These are phyloP conservation scores for Taphrina wiesneri DNA, from an alignment of 1,139 yeast species.

Conservation along the genomic window DNA sequence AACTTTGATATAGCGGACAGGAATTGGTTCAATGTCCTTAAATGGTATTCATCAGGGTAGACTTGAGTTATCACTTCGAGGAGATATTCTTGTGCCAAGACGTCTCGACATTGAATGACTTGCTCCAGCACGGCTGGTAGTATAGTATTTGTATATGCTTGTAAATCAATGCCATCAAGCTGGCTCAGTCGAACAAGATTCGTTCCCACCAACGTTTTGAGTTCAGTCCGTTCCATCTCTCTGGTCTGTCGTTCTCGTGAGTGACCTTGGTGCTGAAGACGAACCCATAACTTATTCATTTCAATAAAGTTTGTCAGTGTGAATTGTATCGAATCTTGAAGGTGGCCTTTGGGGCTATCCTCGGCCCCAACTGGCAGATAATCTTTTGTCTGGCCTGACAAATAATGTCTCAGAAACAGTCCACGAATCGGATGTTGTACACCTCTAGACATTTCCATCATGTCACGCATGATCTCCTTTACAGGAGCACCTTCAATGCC, in stretches of 20 bases:
- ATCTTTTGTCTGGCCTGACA: conserved; percentile 80
- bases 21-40: conserved; percentile 67
- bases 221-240: conserved; percentile 76
- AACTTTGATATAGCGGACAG: conserved; percentile 66
- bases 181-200: conserved; percentile 87
- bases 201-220: conserved; percentile 88
- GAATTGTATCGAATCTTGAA: conserved; percentile 68
- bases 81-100: conserved; percentile 85
- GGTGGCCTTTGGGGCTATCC: conserved; percentile 50
- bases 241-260: conserved; percentile 77
- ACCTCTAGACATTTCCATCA: conserved; percentile 99
- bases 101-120: conserved; percentile 87
- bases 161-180: conserved; percentile 69
- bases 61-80: conserved; percentile 89
- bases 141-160: conserved; percentile 61
- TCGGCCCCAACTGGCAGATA: conserved; percentile 54
- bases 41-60: conserved; percentile 89
- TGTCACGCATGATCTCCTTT: conserved; percentile 85
- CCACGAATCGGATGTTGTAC: conserved; percentile 92
- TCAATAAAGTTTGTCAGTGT: conserved; percentile 85
- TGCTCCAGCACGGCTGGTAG: conserved; percentile 85
- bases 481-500: conserved; percentile 74
- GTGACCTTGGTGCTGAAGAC: conserved; percentile 94
- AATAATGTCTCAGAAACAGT: conserved; percentile 79
- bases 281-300: conserved; percentile 97